phyloP scores from a whole-genome alignment of 202 grass and related monocot genomes.

The Panicum virgatum region DNA sequence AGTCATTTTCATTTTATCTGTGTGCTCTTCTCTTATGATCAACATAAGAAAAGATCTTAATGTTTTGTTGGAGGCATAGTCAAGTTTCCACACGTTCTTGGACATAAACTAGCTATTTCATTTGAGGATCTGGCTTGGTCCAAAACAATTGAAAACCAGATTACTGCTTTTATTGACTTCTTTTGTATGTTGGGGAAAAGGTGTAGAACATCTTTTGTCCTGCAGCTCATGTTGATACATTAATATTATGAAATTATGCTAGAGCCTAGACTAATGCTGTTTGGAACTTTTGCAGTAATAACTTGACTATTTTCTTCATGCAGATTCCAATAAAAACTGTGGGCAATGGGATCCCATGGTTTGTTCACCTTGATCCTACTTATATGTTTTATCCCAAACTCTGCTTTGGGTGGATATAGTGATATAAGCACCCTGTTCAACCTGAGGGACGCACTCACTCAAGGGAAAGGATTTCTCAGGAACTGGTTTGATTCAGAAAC shows the following conservation, averaged over 20 bases:
- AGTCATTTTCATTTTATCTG: no score
- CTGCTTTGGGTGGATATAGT: conserved; percentile 33
- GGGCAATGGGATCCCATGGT: conserved; percentile 28
- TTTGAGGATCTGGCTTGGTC: conserved; percentile 16
- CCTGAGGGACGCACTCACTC: conserved; percentile 53
- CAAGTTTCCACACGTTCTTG: conserved; percentile 17
- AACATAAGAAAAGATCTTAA: neutral
- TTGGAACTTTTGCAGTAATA: conserved; percentile 32
- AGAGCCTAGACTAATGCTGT: neutral
- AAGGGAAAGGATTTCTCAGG: conserved; percentile 62
- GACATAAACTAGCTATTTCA: conserved; percentile 14
- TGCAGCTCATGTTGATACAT: neutral
- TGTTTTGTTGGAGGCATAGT: no score
- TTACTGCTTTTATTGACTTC: neutral
- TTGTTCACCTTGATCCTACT: conserved; percentile 49
- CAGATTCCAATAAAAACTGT: conserved; percentile 55
- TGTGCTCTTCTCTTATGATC: neutral
- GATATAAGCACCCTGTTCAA: conserved; percentile 64
- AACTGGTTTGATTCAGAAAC: conserved; percentile 82
- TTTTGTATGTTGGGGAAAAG: neutral
- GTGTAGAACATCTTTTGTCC: neutral
- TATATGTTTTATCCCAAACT: conserved; percentile 31
- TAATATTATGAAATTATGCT: neutral
- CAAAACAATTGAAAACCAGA: conserved; percentile 19
- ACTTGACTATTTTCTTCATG: conserved; percentile 20